Percentiles rank a stretch among this genome's conserved stretches.
phyloP scores from a whole-genome alignment of 768 basidiomycete species.

The Psilocybe subaeruginosa region DNA sequence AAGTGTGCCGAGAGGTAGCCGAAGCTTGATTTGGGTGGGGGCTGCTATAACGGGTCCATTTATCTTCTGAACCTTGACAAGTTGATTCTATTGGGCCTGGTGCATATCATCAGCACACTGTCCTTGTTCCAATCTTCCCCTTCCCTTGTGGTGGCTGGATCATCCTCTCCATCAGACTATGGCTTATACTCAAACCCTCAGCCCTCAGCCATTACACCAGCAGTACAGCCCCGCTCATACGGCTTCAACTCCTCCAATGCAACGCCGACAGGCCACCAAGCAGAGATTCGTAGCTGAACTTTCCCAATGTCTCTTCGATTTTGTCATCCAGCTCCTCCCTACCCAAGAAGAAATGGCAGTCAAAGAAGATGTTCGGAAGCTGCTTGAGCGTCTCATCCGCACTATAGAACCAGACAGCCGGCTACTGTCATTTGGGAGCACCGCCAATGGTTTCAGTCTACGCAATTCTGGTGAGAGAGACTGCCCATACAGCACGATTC shows the following conservation, averaged over 20 bases:
- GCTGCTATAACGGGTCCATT: conserved; percentile 29
- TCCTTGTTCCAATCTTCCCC: conserved; percentile 14
- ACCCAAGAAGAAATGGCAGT: conserved; percentile 88
- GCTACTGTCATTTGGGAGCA: conserved; percentile 93
- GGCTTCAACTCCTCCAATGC: conserved; percentile 31
- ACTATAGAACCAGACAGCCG: conserved; percentile 93
- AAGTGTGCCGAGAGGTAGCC: conserved; percentile 27
- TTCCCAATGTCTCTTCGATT: conserved; percentile 90
- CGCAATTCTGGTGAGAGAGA: conserved; percentile 82
- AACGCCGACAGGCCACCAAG: conserved; percentile 45
- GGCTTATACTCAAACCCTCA: conserved; percentile 46
- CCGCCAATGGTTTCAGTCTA: conserved; percentile 96
- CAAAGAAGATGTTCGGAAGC: conserved; percentile 94
- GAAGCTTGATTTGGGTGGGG: conserved; percentile 25
- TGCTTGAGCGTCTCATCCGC: conserved; percentile 93
- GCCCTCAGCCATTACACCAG: conserved; percentile 36
- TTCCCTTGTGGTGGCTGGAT: conserved; percentile 27
- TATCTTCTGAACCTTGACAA: conserved; percentile 32
- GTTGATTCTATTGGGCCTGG: conserved; percentile 29
- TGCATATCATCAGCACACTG: conserved; percentile 25
- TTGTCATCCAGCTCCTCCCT: conserved; percentile 90
- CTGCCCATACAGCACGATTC: neutral
- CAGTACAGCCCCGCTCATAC: conserved; percentile 37
- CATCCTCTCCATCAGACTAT: conserved; percentile 26
- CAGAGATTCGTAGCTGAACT: conserved; percentile 79